Evolutionary conservation across 139 green algal species (phyloP), one percentile per base, ranked within the genome.

Genomic region (Pleodorina starrii): DNA sequence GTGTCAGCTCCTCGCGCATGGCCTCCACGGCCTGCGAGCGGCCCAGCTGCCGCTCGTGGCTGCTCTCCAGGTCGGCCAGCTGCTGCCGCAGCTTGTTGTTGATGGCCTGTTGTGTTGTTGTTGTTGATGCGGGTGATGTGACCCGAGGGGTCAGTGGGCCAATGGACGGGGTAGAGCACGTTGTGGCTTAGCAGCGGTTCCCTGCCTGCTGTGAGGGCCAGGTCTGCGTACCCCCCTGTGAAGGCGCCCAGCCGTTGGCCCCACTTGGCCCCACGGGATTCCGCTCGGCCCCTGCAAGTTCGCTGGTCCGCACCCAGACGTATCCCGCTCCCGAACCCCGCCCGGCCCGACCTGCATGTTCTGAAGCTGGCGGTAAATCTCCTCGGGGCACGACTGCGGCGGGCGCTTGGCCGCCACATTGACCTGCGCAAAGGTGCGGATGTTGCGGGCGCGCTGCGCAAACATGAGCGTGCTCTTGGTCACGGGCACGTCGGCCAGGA

Each of bases 391-490:
- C 10, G 46, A 25, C 16, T 36, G 63, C 23, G 12, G 2, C 17
- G 29, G n/a, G 9, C 44, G 44, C 82, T 79, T 88, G 44, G 82
- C 40, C 35, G 66, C 82, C 42, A 57, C 16, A 63, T 79, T 89
- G 84, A 57, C 38, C 36, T 83, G 69, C 11, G 84, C 84, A 43
- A 72, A 89, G 35, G 84, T 89, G 38, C 84, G 84, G 23, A 89
- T 54, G 71, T 82, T 81, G 46, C 48, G 69, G 0, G 84, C 84
- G n/a, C 69, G 69, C 84, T 81, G 69, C 38, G 84, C 84, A 25
- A 89, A 89, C 48, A 77, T 43, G 17, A 89, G 84, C 38, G 69
- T 89, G 84, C 71, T 32, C 36, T 82, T 72, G 36, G 84, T 72
- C 1, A 82, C 68, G 36, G 50, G 16, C 16, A 57, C 17, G 69